These are phyloP conservation scores for Aureobasidium sp. DNA, from an alignment of 2,329 filamentous ascomycete genomes.

Conservation along the genomic window DNA sequence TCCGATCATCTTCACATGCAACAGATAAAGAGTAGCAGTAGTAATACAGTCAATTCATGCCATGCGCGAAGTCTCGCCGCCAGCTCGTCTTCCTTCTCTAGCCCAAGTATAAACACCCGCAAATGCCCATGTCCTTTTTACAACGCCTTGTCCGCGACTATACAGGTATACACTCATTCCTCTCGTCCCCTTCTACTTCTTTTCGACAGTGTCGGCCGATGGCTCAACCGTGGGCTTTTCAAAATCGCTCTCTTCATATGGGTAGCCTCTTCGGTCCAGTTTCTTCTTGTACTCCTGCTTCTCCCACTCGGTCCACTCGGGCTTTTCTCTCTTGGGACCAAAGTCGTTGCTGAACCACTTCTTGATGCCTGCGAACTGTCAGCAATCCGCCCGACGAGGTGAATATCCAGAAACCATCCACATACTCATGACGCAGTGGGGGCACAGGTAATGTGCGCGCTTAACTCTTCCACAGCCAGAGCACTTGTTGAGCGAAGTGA, in stretches of 20 bases:
- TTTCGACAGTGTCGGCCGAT: neutral
- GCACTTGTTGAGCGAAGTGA: conserved; percentile 79
- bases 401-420: conserved; percentile 15
- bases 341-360: conserved; percentile 31
- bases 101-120: conserved; percentile 8
- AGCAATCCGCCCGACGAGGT: neutral
- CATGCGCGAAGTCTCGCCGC: neutral
- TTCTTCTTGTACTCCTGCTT: neutral
- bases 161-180: neutral
- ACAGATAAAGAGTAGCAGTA: neutral
- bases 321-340: conserved; percentile 21
- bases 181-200: neutral
- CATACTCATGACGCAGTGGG: conserved; percentile 77
- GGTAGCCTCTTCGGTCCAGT: neutral
- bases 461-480: conserved; percentile 83
- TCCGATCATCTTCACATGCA: neutral
- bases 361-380: conserved; percentile 24
- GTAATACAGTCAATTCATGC: conserved; percentile 6
- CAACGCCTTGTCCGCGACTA: conserved; percentile 10
- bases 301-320: conserved; percentile 9
- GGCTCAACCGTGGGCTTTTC: neutral
- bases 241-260: neutral
- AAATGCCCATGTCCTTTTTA: conserved; percentile 12
- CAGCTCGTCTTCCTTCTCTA: neutral
- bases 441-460: conserved; percentile 81